These are phyloP conservation scores for Parastagonospora avenae DNA, from an alignment of 2,329 filamentous ascomycete genomes.

Conservation along the genomic window DNA sequence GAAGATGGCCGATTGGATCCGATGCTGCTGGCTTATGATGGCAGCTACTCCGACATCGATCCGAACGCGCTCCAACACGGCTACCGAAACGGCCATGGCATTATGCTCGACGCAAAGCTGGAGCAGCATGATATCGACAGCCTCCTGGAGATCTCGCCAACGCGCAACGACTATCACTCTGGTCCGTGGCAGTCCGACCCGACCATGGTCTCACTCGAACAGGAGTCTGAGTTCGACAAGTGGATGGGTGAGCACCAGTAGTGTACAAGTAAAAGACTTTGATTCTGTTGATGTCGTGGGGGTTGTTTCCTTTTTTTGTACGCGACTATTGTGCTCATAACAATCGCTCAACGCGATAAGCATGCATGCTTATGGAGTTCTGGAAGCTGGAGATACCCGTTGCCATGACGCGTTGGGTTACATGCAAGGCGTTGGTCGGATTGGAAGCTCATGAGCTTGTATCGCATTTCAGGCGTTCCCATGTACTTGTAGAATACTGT, in stretches of 20 bases:
- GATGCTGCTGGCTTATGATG: constrained; percentile 48
- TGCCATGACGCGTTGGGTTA: not conserved
- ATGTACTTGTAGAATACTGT: constrained; percentile 8
- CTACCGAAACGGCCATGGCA: constrained; percentile 39
- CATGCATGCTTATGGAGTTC: constrained; percentile 5
- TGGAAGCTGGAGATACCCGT: not conserved
- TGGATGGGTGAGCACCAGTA: constrained; percentile 46
- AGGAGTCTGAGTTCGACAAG: constrained; percentile 53
- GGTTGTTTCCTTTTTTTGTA: not conserved
- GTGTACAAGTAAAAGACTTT: not conserved
- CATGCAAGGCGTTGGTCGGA: constrained; percentile 13
- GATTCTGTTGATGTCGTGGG: not conserved
- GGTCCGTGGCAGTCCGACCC: constrained; percentile 47
- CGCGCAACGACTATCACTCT: constrained; percentile 32
- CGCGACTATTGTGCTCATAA: not conserved
- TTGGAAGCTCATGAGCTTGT: constrained; percentile 1
- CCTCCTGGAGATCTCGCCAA: constrained; percentile 25
- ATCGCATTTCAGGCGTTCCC: constrained; percentile 11
- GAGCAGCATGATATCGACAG: constrained; percentile 36
- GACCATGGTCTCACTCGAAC: constrained; percentile 44
- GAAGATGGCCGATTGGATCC: constrained; percentile 48
- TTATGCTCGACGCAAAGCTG: constrained; percentile 36
- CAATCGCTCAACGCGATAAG: not conserved
- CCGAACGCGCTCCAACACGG: constrained; percentile 25
- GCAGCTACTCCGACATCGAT: constrained; percentile 25